Percentiles rank a stretch among this genome's conserved stretches.
phyloP scores from a whole-genome alignment of 164 flowering plant genomes.

The Vitis amurensis region DNA sequence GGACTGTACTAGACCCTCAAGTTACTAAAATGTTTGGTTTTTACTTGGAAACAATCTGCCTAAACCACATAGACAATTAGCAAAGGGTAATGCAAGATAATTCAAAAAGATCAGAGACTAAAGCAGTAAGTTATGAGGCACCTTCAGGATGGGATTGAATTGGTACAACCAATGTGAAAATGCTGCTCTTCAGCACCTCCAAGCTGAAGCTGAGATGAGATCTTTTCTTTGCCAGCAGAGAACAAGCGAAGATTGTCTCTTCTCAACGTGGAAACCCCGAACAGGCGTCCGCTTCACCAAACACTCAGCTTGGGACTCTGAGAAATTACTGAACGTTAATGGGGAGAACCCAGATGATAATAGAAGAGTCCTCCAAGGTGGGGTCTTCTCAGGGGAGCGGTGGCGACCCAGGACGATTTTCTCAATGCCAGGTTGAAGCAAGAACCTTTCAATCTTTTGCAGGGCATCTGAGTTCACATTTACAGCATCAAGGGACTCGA shows the following conservation, averaged over 20 bases:
- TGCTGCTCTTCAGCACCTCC: conserved; percentile 48
- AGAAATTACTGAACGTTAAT: conserved; percentile 43
- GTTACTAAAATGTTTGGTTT: conserved; percentile 39
- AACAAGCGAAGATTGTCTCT: conserved; percentile 47
- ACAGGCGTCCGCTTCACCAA: conserved; percentile 43
- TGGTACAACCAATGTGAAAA: conserved; percentile 3
- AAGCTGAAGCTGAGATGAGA: conserved; percentile 54
- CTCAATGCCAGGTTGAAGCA: conserved; percentile 42
- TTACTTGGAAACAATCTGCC: conserved; percentile 38
- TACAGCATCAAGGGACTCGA: conserved; percentile 52
- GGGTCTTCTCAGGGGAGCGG: conserved; percentile 23
- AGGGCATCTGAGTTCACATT: conserved; percentile 33
- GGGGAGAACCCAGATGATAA: conserved; percentile 44
- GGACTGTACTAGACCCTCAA: conserved; percentile 35
- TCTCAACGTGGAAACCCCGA: conserved; percentile 61
- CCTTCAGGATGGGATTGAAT: conserved; percentile 23
- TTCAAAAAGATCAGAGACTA: conserved; percentile 18
- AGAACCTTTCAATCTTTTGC: conserved; percentile 48
- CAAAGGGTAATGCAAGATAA: conserved; percentile 36
- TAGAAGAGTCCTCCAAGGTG: conserved; percentile 42
- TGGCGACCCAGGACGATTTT: conserved; percentile 34
- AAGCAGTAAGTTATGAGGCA: conserved; percentile 32
- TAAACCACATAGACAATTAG: conserved; percentile 35
- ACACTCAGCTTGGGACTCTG: conserved; percentile 64
- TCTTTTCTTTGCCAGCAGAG: conserved; percentile 61